Evolutionary conservation across 352 stramenopile species (phyloP), one percentile per base, ranked within the genome.

Genomic region (Globisporangium sylvaticum): DNA sequence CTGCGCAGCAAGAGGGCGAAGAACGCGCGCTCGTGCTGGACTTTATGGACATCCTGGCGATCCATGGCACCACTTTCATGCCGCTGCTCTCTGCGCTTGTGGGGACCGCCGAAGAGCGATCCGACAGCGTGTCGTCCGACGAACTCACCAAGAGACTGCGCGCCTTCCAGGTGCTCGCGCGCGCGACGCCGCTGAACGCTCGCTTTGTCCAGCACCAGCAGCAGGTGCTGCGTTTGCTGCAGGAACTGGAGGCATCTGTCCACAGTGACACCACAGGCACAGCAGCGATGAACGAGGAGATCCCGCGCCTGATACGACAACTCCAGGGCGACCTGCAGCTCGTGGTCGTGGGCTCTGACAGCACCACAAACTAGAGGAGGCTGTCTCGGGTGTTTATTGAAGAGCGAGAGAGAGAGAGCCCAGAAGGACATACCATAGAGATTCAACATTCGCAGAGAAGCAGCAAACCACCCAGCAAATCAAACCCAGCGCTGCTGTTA

Each of bases 261-360:
- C 29, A 24, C 8, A 58, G 34, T 9, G 48, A 46, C 53, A 80
- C 39, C 34, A 69, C 37, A 44, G 25, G 10, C 20, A 64, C 63
- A 9, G 34, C 57, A 27, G 48, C 37, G 52, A 53, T 54, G 12
- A 79, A 77, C 9, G 72, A 82, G 14, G 74, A 89, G 46, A 60
- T 84, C 37, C 27, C 68, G 18, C 72, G 74, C 22, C 66, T 84
- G 53, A 57, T 82, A n/a, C 80, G 80, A 25, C 78, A 88, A 66
- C 27, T 92, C 53, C 78, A 72, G 29, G 83, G 81, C 62, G 83
- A 90, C 32, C 58, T 90, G 64, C 70, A 85, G 60, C 80, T 92
- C n/a, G 68, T 88, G 20, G 70, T 69, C 27, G 76, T 81, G 9
- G 81, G 81, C 4, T 34, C 31, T 8, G 70, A 15, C 25, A 67